Percentiles rank a stretch among this genome's conserved stretches.
These are phyloP conservation scores for Taxawa tesnikishii DNA, from an alignment of 2,329 filamentous ascomycete species.

Conservation along the genomic window DNA sequence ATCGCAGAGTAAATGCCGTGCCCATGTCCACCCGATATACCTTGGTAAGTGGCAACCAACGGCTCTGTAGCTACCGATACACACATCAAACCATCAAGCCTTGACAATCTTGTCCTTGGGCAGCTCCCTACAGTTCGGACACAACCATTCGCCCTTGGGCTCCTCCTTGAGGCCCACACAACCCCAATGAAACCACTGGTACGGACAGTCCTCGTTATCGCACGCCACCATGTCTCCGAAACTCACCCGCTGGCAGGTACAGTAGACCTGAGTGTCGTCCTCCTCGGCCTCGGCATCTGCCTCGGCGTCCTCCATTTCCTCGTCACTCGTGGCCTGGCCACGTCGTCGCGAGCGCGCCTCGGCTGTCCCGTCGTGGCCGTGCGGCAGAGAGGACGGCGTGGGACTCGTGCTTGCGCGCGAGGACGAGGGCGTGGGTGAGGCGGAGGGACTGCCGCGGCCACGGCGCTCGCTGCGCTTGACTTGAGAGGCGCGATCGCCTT, in stretches of 20 bases:
- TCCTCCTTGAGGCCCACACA: conserved; percentile 38
- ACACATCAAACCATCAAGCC: too few relatives aligned
- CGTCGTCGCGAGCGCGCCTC: conserved; percentile 4
- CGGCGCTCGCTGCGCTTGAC: conserved; percentile 13
- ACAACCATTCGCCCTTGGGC: conserved; percentile 38
- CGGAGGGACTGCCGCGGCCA: conserved; percentile 17
- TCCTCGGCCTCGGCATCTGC: conserved; percentile 50
- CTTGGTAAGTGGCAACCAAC: too few relatives aligned
- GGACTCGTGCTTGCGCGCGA: conserved; percentile 17
- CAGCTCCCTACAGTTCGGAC: conserved; percentile 24
- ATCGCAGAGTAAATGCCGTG: too few relatives aligned
- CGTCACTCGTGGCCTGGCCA: conserved; percentile 7
- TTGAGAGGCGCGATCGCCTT: conserved; percentile 20
- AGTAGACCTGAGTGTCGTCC: conserved; percentile 66
- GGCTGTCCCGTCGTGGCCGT: conserved; percentile 15
- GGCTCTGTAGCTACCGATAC: too few relatives aligned
- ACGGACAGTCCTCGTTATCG: conserved; percentile 70
- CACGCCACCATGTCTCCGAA: conserved; percentile 85
- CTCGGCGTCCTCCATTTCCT: conserved; percentile 23
- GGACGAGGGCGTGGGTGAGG: conserved; percentile 16
- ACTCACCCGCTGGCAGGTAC: conserved; percentile 69
- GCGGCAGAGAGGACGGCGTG: conserved; percentile 18
- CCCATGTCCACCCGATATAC: too few relatives aligned
- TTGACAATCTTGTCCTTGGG: conserved; percentile 28
- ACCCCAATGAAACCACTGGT: conserved; percentile 81